A percentile compares a stretch with the other conserved stretches of the same genome.
Conservation (phyloP, 2,329 filamentous ascomycete species). For the Colletotrichum somersetense region DNA sequence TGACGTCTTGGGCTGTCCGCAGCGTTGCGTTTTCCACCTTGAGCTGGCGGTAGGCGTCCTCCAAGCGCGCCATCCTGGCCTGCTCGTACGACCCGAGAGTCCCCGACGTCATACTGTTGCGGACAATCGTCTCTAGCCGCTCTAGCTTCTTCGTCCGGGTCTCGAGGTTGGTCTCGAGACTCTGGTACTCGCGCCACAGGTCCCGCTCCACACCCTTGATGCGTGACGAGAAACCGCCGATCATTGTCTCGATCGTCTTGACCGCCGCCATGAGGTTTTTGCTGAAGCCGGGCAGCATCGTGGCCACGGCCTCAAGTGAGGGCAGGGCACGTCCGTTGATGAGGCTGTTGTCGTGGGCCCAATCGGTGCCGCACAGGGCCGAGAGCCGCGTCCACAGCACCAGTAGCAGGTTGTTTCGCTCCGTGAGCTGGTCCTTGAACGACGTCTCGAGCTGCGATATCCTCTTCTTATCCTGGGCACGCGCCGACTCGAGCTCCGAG, state of each 20-base stretch:
- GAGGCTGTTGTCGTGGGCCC: constrained; percentile 89
- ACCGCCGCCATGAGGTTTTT: constrained; percentile 90
- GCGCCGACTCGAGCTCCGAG: constrained; percentile 84
- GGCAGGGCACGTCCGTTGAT: constrained; percentile 88
- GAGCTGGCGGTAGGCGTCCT: constrained; percentile 72
- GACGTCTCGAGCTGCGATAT: constrained; percentile 81
- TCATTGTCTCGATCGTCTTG: constrained; percentile 85
- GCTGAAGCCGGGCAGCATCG: constrained; percentile 87
- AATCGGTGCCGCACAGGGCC: constrained; percentile 88
- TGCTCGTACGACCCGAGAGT: constrained; percentile 59
- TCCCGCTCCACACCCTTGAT: constrained; percentile 90
- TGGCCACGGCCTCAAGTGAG: constrained; percentile 86
- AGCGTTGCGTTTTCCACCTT: constrained; percentile 79
- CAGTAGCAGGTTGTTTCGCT: constrained; percentile 89
- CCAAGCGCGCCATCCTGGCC: constrained; percentile 64
- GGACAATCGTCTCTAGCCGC: constrained; percentile 83
- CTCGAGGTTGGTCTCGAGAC: constrained; percentile 84
- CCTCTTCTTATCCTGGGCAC: constrained; percentile 82
- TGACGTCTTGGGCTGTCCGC: constrained; percentile 71
- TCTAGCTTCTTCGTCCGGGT: constrained; percentile 87
- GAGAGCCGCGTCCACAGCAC: constrained; percentile 92
- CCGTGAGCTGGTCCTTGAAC: constrained; percentile 87
- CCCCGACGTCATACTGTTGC: constrained; percentile 70
- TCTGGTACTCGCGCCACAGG: constrained; percentile 90
- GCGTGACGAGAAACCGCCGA: constrained; percentile 81